Base-by-base conservation (phyloP, 2,329 filamentous ascomycete species). In the Phaeophleospora eucalypticola region DNA sequence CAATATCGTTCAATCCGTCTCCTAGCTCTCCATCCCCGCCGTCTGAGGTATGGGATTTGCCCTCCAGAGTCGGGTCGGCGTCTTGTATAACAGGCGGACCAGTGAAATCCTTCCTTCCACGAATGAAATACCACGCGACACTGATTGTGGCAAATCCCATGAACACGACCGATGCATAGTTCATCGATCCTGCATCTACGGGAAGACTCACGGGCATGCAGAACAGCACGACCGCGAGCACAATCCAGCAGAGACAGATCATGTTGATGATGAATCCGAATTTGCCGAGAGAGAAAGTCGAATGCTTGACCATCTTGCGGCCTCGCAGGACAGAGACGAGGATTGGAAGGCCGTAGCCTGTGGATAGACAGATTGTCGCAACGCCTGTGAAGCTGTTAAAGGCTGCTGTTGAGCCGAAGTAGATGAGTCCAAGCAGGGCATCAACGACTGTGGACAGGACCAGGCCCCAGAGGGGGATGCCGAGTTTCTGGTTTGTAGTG, bases 321-420 rank as follows among this genome's bases (percentile, higher is more conserved):
- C 82, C 76, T 14, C 83, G 79, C 1, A 89, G 57, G 2, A 90
- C 69, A 9, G 77, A 84, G 48, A 90, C 82, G 9, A 89, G 68
- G 45, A 90, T 87, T 0, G 87, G 87, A 14, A 89, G 75, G 12
- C 83, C 85, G 64, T 90, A 90, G 0, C 84, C 87, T 3, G 82
- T 81, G 0, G 81, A 84, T 0, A 90, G 77, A 54, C 85, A 89
- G 62, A 90, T 89, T 3, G 86, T 89, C 1, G 86, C 86, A 1
- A 89, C 85, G 20, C 86, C 85, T 0, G 86, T 89, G 66, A 90
- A 89, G 8, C 81, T 83, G 71, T 84, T 86, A 71, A 90, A 90
- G 0, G 87, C 87, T 0, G 85, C 84, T 0, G 80, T 78, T 1
- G 82, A 86, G 8, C 87, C 87, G 54, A 90, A 88, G 70, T 87